Conservation (phyloP, 495 filamentous ascomycete species). For the Penicillium canescens region DNA sequence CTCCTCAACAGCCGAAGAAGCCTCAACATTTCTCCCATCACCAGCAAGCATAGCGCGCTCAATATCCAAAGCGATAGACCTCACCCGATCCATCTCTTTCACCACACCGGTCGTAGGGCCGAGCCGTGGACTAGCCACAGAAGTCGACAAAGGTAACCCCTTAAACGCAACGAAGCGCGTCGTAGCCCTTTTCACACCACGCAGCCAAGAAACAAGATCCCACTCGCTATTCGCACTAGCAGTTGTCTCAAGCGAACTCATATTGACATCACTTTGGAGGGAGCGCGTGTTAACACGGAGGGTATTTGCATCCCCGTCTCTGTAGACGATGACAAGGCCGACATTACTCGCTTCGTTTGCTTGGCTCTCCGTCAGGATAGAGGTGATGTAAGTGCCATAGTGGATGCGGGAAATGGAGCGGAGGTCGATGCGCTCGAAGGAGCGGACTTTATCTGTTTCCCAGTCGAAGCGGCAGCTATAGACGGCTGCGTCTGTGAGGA, state of each 20-base stretch:
- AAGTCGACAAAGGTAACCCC: slow-evolving; percentile 36
- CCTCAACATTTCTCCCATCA: slow-evolving; percentile 19
- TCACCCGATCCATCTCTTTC: slow-evolving; percentile 70
- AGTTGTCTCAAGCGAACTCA: slow-evolving; percentile 30
- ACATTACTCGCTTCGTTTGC: slow-evolving; percentile 77
- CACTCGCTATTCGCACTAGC: slow-evolving; percentile 30
- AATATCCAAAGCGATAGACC: slow-evolving; percentile 64
- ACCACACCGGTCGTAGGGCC: slow-evolving; percentile 31
- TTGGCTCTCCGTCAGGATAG: slow-evolving; percentile 71
- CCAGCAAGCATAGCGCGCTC: slow-evolving; percentile 42
- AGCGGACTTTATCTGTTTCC: slow-evolving; percentile 86
- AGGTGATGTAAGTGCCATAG: slow-evolving; percentile 86
- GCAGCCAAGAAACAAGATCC: slow-evolving; percentile 45
- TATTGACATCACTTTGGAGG: slow-evolving; percentile 56
- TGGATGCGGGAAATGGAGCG: slow-evolving; percentile 67
- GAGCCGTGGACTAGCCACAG: slow-evolving; percentile 35
- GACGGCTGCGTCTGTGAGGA: slow-evolving; percentile 80
- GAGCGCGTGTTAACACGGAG: slow-evolving; percentile 82
- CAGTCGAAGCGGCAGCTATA: slow-evolving; percentile 92
- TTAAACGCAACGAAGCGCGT: slow-evolving; percentile 59
- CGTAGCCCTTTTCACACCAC: slow-evolving; percentile 31
- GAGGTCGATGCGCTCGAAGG: slow-evolving; percentile 84
- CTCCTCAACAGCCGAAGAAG: slow-evolving; percentile 54
- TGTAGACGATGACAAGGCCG: slow-evolving; percentile 77
- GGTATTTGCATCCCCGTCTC: slow-evolving; percentile 62